Percentiles rank a stretch among this genome's conserved stretches.
phyloP scores from a whole-genome alignment of 371 early-diverging fungal species.

The Homolaphlyctis polyrhiza region DNA sequence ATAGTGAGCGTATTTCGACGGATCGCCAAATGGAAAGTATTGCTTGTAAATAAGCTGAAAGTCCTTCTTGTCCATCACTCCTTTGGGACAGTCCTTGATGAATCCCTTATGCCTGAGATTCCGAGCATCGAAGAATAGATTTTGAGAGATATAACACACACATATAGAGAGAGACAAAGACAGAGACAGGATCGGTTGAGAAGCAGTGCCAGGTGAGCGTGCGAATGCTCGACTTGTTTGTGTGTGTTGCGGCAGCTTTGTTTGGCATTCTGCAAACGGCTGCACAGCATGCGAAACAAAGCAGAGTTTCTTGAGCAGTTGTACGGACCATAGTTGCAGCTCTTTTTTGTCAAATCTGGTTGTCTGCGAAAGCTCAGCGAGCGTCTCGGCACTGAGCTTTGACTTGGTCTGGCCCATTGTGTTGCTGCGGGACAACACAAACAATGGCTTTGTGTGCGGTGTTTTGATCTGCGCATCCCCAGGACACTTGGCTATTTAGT shows the following conservation, averaged over 20 bases:
- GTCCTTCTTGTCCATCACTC: conserved; percentile 76
- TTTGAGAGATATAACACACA: too few relatives aligned
- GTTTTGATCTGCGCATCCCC: not conserved
- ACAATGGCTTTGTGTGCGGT: not conserved
- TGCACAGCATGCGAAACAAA: not conserved
- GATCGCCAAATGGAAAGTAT: conserved; percentile 96
- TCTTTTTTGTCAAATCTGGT: conserved; percentile 91
- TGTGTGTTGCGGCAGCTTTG: too few relatives aligned
- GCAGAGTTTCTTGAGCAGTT: not conserved
- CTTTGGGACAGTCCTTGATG: conserved; percentile 84
- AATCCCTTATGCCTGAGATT: conserved; percentile 87
- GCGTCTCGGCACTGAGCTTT: conserved; percentile 76
- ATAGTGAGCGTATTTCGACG: conserved; percentile 79
- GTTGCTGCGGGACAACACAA: not conserved
- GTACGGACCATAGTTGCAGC: conserved; percentile 79
- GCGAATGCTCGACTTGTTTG: too few relatives aligned
- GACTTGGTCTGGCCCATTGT: conserved; percentile 80
- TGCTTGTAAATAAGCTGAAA: conserved; percentile 93
- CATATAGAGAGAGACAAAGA: too few relatives aligned
- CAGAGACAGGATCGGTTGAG: too few relatives aligned
- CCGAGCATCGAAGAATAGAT: too few relatives aligned
- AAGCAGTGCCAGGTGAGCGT: too few relatives aligned
- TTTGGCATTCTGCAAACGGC: too few relatives aligned
- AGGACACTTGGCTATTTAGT: not conserved
- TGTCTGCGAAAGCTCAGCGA: conserved; percentile 70